Conservation (phyloP, 1,284 basidiomycete species). For the Heliocybe sulcata region DNA sequence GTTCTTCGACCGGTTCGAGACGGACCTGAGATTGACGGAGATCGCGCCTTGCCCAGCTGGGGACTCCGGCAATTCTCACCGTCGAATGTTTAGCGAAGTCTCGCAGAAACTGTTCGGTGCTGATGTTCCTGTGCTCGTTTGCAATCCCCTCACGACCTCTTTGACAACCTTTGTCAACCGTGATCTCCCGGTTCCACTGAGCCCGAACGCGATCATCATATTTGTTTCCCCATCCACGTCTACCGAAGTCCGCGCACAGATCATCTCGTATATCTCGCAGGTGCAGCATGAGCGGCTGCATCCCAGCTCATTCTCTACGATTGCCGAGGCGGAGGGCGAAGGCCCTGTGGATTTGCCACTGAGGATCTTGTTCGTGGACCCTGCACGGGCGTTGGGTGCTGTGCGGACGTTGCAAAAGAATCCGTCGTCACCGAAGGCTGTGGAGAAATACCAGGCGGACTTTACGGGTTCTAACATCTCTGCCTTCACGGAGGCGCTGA, state of each 20-base stretch:
- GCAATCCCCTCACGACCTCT: conserved; percentile 47
- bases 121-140: conserved; percentile 52
- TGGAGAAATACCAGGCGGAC: conserved; percentile 61
- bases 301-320: neutral
- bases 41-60: too few species aligned
- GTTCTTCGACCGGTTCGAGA: conserved; percentile 1
- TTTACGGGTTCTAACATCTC: conserved; percentile 51
- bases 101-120: conserved; percentile 32
- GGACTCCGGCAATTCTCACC: too few species aligned
- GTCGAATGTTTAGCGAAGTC: neutral
- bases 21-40: too few species aligned
- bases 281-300: neutral
- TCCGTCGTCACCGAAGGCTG: conserved; percentile 34
- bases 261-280: conserved; percentile 8
- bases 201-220: conserved; percentile 45
- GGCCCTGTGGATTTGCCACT: conserved; percentile 14
- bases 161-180: conserved; percentile 28
- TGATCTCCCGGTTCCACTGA: conserved; percentile 28
- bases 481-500: conserved; percentile 34
- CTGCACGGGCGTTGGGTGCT: conserved; percentile 45
- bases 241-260: conserved; percentile 12
- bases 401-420: conserved; percentile 37
- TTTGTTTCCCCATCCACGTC: conserved; percentile 26
- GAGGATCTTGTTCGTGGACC: conserved; percentile 47
- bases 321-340: conserved; percentile 6